A percentile compares a stretch with the other conserved stretches of the same genome.
These are phyloP conservation scores for Trichoderma lentiforme DNA, from an alignment of 2,329 filamentous ascomycete genomes.

Conservation along the genomic window DNA sequence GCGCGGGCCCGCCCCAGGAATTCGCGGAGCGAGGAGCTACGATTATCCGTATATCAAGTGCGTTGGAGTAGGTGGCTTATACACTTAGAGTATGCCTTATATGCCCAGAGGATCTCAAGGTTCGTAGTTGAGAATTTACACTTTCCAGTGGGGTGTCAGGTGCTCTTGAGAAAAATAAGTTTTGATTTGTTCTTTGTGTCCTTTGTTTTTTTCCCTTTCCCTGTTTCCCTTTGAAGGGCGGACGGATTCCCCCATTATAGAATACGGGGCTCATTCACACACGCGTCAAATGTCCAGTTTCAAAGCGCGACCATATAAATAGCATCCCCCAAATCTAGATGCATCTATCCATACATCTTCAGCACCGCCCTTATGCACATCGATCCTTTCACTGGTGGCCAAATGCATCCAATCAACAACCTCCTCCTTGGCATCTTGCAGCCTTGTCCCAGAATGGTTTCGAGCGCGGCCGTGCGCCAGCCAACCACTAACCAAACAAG, in stretches of 20 bases:
- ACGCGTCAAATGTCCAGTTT: neutral
- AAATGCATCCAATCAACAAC: neutral
- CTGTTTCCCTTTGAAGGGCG: neutral
- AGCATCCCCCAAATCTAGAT: neutral
- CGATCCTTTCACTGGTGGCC: neutral
- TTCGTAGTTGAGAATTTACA: neutral
- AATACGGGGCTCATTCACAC: neutral
- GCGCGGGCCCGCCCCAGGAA: neutral
- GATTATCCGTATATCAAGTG: neutral
- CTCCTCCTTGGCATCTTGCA: neutral
- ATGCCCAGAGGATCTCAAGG: neutral
- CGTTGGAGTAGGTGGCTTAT: neutral
- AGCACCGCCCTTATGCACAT: neutral
- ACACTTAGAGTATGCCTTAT: neutral
- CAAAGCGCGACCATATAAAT: neutral
- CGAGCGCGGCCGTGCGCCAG: neutral
- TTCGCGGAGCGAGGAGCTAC: neutral
- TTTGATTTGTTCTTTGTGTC: neutral
- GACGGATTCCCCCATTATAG: neutral
- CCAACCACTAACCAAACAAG: neutral
- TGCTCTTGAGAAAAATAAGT: neutral
- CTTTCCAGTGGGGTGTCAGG: neutral
- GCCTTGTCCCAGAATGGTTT: neutral
- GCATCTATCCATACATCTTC: neutral
- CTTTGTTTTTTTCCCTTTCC: neutral